These are phyloP conservation scores for Paramecium pentaurelia DNA, from an alignment of 73 alveolate genomes.

Conservation along the genomic window DNA sequence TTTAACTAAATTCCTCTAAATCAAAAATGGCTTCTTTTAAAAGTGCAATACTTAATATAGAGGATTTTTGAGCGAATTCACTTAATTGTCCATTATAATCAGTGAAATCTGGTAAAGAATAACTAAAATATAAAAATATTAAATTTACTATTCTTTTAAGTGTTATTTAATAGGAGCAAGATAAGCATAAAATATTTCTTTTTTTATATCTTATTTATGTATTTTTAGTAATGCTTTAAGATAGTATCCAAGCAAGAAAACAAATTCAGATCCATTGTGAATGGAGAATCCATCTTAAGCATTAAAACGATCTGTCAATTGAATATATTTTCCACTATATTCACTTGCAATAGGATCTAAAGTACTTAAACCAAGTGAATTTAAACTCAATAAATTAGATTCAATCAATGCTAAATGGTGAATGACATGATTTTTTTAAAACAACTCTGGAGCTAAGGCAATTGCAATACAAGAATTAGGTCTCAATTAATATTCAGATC, in stretches of 20 bases:
- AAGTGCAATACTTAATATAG: conserved; percentile 61
- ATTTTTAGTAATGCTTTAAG: conserved; percentile 56
- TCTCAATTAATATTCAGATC: conserved; percentile 90
- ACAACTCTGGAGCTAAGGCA: conserved; percentile 94
- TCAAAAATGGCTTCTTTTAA: conserved; percentile 55
- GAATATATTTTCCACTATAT: conserved; percentile 55
- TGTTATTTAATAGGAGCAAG: background rate
- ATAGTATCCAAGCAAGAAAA: conserved; percentile 64
- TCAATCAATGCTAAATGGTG: conserved; percentile 76
- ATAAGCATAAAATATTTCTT: conserved; percentile 55
- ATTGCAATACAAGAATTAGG: conserved; percentile 91
- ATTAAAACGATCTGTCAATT: conserved; percentile 31
- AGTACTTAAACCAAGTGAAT: conserved; percentile 60
- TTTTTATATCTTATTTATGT: background rate
- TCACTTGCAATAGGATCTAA: conserved; percentile 51
- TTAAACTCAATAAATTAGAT: conserved; percentile 46
- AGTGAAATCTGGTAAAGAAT: conserved; percentile 64
- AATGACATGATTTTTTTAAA: conserved; percentile 75
- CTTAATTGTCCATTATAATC: conserved; percentile 50
- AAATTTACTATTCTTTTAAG: background rate
- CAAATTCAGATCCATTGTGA: conserved; percentile 67
- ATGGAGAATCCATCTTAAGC: conserved; percentile 63
- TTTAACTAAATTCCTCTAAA: background rate
- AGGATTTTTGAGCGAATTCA: conserved; percentile 51
- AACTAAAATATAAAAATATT: background rate